Percentiles rank a stretch among this genome's conserved stretches.
Conservation (phyloP, 805 yeast genomes). For the Debaryomyces prosopidis region DNA sequence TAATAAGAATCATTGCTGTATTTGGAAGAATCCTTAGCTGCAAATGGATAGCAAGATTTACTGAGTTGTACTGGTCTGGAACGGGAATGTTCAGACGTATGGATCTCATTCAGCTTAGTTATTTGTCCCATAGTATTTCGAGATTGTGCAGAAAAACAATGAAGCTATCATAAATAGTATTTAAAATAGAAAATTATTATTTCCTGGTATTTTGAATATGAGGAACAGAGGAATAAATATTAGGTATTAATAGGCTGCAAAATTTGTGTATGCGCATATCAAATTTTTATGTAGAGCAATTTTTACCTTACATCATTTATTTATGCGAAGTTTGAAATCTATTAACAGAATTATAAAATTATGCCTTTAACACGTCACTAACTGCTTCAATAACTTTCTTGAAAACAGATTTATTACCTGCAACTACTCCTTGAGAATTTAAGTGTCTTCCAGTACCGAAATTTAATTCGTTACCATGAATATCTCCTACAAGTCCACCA, state of each 20-base stretch:
- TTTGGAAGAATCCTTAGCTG: too few species aligned
- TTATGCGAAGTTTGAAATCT: background rate
- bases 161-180: too few species aligned
- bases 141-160: too few species aligned
- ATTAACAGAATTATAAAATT: background rate
- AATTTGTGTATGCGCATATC: background rate
- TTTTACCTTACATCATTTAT: background rate
- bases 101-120: too few species aligned
- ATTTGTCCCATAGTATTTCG: too few species aligned
- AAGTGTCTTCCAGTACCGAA: slow-evolving; percentile 86
- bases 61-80: too few species aligned
- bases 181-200: background rate
- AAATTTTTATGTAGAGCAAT: background rate
- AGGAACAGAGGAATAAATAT: background rate
- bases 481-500: slow-evolving; percentile 87
- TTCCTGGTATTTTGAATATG: background rate
- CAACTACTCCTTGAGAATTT: slow-evolving; percentile 89
- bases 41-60: too few species aligned
- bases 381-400: slow-evolving; percentile 52
- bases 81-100: too few species aligned
- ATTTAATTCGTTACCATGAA: slow-evolving; percentile 70
- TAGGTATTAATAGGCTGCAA: slow-evolving; percentile 1
- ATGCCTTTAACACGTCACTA: slow-evolving; percentile 18
- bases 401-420: slow-evolving; percentile 58
- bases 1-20: background rate